These are phyloP conservation scores for Trypanosoma conorhini DNA, from an alignment of 208 protist genomes.

Conservation along the genomic window DNA sequence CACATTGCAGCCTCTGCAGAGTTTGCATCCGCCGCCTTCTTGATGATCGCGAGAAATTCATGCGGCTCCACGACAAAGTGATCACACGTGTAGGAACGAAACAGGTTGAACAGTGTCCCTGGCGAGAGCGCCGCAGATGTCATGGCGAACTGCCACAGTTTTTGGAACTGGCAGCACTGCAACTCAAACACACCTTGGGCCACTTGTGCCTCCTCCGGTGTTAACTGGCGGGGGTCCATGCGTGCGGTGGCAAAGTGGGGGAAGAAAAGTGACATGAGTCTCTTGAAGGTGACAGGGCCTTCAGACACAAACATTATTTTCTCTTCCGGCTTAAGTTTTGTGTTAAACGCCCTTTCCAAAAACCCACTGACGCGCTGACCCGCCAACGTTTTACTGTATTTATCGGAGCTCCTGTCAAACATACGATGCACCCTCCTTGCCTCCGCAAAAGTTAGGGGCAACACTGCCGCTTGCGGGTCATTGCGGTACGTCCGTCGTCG, in stretches of 20 bases:
- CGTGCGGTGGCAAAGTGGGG: slow-evolving; percentile 31
- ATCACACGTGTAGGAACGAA: slow-evolving; percentile 27
- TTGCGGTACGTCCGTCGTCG: slow-evolving; percentile 45
- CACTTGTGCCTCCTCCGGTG: slow-evolving; percentile 25
- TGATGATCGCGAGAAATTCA: slow-evolving; percentile 29
- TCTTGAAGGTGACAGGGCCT: slow-evolving; percentile 41
- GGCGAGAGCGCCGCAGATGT: slow-evolving; percentile 56
- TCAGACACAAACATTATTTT: slow-evolving; percentile 7
- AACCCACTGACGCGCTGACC: slow-evolving; percentile 32
- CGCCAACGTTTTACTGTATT: slow-evolving; percentile 13
- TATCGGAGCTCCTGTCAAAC: slow-evolving; percentile 33
- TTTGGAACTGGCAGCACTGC: slow-evolving; percentile 33
- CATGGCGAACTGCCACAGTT: slow-evolving; percentile 30
- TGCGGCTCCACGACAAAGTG: slow-evolving; percentile 27
- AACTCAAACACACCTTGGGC: slow-evolving; percentile 22
- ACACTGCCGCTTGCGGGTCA: slow-evolving; percentile 32
- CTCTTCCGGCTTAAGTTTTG: slow-evolving; percentile 31
- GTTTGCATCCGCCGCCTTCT: slow-evolving; percentile 15
- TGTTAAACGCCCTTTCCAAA: slow-evolving; percentile 45
- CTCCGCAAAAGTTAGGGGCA: slow-evolving; percentile 47
- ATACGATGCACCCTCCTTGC: slow-evolving; percentile 20
- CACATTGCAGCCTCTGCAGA: slow-evolving; percentile 28
- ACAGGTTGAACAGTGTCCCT: slow-evolving; percentile 34
- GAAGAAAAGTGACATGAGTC: slow-evolving; percentile 58
- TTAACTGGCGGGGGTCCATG: slow-evolving; percentile 41